Evolutionary conservation across 495 filamentous ascomycete genomes (phyloP), one percentile per base, ranked within the genome.

Genomic region (Penicillium coffeae): DNA sequence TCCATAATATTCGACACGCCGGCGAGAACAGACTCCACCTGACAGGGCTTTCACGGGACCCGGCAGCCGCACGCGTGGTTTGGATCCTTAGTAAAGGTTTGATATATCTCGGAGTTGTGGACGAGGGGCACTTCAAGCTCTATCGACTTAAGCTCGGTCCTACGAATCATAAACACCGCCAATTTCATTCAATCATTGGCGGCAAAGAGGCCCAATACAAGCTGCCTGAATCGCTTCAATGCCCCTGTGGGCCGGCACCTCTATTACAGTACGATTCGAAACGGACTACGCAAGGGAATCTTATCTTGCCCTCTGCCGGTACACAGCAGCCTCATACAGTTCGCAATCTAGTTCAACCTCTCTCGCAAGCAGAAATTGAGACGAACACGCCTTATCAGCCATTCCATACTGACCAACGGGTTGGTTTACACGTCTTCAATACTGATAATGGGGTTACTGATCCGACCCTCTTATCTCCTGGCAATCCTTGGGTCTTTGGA

Each of bases 331-430:
- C 59, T 3, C 48, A 50, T 35, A 42, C 56, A 15, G 54, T 51
- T 8, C 72, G 69, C 42, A 25, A 60, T 14, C 65, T 71, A 33
- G 65, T 66, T 18, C 75, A 81, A 49, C 77, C 77, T 2, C 66
- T 95, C 42, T 89, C 89, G 3, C 85, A 90, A 54, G 87, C 90
- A 2, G 91, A 96, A 70, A 92, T 95, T 51, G 91, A 96, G 62
- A 93, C 90, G 1, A 93, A 89, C 51, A 85, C 88, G 7, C 85
- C 89, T 2, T 95, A 91, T 48, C 88, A 90, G 51, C 89, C 91
- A 0, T 95, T 95, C 69, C 89, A 95, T 60, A 91, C 88, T 0
- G 90, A 95, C 53, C 80, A 82, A 15, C 79, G 90, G 8, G 86
- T 95, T 27, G 78, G 74, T 21, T 65, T 95, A 12, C 84, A 81